Conservation (phyloP, 1,139 yeast genomes). For the Candida labiduridarum region DNA sequence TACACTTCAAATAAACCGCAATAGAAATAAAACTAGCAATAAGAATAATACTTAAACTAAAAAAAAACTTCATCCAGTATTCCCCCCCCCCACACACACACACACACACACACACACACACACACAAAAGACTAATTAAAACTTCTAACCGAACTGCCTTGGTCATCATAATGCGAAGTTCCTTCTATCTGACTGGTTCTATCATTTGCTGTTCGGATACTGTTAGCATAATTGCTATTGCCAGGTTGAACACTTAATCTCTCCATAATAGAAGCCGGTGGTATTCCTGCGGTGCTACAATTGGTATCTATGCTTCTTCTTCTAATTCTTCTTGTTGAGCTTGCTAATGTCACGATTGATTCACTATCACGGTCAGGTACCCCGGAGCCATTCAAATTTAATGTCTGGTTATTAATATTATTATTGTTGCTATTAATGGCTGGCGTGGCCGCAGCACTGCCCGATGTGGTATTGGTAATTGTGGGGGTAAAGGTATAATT, state of each 20-base stretch:
- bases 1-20: too few relatives aligned
- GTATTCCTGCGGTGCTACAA: slow-evolving; percentile 63
- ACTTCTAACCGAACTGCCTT: slow-evolving; percentile 14
- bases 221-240: slow-evolving; percentile 30
- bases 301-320: slow-evolving; percentile 60
- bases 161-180: slow-evolving; percentile 16
- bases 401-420: slow-evolving; percentile 3
- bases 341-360: slow-evolving; percentile 56
- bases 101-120: too few relatives aligned
- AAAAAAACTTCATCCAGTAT: not conserved
- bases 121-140: slow-evolving; percentile 6
- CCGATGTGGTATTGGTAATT: not conserved
- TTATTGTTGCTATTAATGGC: slow-evolving; percentile 6
- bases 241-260: slow-evolving; percentile 42
- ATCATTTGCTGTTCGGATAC: slow-evolving; percentile 20
- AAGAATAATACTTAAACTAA: not conserved
- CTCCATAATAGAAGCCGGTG: slow-evolving; percentile 65
- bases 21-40: too few relatives aligned
- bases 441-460: slow-evolving; percentile 7
- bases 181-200: slow-evolving; percentile 24
- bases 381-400: slow-evolving; percentile 12
- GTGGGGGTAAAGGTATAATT: slow-evolving; percentile 9
- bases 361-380: slow-evolving; percentile 48
- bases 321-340: slow-evolving; percentile 50
- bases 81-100: too few relatives aligned